These are phyloP conservation scores for Blastobotrys chiropterorum DNA, from an alignment of 805 yeast genomes.

Conservation along the genomic window DNA sequence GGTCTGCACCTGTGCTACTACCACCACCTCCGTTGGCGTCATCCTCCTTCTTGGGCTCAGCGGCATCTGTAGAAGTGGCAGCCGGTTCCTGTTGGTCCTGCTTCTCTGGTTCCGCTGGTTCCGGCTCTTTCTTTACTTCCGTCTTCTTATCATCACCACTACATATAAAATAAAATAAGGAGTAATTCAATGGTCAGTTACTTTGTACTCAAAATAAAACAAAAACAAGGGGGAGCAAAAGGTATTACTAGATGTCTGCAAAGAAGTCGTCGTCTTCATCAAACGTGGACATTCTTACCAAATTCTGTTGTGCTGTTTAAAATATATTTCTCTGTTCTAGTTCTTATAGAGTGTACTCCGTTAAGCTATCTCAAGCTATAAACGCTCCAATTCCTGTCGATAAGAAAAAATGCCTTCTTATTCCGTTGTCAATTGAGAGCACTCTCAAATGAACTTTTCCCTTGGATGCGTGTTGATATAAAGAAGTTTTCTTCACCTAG, in stretches of 20 bases:
- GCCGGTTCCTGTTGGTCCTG: conserved; percentile 15
- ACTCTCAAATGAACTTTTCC: not conserved
- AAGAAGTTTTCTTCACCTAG: not conserved
- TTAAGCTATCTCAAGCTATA: not conserved
- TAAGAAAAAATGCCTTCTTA: not conserved
- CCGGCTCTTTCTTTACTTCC: conserved; percentile 7
- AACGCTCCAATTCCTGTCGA: not conserved
- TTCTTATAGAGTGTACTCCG: not conserved
- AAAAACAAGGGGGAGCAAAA: conserved; percentile 6
- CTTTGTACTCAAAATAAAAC: conserved; percentile 13
- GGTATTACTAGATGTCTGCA: conserved; percentile 68
- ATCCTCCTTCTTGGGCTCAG: not conserved
- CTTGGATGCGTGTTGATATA: not conserved
- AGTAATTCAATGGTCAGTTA: not conserved
- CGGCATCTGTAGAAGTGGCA: no score
- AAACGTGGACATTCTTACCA: conserved; percentile 46
- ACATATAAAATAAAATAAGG: conserved; percentile 12
- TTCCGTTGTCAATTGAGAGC: not conserved
- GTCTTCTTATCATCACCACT: conserved; percentile 30
- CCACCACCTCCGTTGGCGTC: conserved; percentile 7
- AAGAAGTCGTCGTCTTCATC: conserved; percentile 94
- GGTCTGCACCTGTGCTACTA: conserved; percentile 12
- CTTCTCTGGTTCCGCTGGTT: conserved; percentile 28
- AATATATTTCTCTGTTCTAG: not conserved
- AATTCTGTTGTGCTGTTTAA: not conserved